Percentiles rank a stretch among this genome's conserved stretches.
Conservation (phyloP, 2,329 filamentous ascomycete genomes). For the Pseudopyrenochaeta lycopersici region DNA sequence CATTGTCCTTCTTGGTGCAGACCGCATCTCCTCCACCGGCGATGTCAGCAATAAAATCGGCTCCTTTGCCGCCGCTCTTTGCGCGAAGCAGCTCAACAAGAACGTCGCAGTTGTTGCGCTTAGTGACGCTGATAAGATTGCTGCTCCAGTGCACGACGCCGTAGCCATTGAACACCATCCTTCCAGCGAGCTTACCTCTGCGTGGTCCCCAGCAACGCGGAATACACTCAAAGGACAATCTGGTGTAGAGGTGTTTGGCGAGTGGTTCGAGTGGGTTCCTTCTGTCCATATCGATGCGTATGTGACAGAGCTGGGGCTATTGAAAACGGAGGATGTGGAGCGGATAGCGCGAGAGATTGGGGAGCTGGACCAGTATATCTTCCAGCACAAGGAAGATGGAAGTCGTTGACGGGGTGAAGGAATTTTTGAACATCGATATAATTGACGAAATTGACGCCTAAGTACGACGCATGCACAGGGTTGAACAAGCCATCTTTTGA, state of each 20-base stretch:
- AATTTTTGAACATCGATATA: too few relatives aligned
- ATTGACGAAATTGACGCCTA: too few relatives aligned
- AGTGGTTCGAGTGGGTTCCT: slow-evolving; percentile 47
- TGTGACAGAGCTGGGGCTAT: slow-evolving; percentile 37
- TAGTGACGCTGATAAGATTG: slow-evolving; percentile 70
- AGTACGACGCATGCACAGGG: too few relatives aligned
- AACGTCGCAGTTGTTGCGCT: slow-evolving; percentile 63
- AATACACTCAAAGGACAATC: slow-evolving; percentile 28
- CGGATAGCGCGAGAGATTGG: slow-evolving; percentile 16
- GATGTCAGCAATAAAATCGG: slow-evolving; percentile 74
- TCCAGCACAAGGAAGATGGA: slow-evolving; percentile 12
- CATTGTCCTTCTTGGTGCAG: slow-evolving; percentile 70
- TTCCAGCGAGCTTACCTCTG: slow-evolving; percentile 58
- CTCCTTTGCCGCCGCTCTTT: slow-evolving; percentile 66
- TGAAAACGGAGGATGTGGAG: slow-evolving; percentile 25
- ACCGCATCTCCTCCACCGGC: slow-evolving; percentile 66
- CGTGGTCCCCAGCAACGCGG: slow-evolving; percentile 53
- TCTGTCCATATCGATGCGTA: slow-evolving; percentile 37
- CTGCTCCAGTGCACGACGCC: slow-evolving; percentile 24
- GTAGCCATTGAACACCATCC: slow-evolving; percentile 50
- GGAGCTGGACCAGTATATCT: slow-evolving; percentile 31
- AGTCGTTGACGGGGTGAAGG: background rate
- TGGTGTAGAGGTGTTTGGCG: slow-evolving; percentile 50
- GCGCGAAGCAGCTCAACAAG: slow-evolving; percentile 61
- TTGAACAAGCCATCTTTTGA: too few relatives aligned